Percentiles rank a stretch among this genome's conserved stretches.
These are phyloP conservation scores for Chalciporus pseudorubinellus DNA, from an alignment of 768 basidiomycete genomes.

Conservation along the genomic window DNA sequence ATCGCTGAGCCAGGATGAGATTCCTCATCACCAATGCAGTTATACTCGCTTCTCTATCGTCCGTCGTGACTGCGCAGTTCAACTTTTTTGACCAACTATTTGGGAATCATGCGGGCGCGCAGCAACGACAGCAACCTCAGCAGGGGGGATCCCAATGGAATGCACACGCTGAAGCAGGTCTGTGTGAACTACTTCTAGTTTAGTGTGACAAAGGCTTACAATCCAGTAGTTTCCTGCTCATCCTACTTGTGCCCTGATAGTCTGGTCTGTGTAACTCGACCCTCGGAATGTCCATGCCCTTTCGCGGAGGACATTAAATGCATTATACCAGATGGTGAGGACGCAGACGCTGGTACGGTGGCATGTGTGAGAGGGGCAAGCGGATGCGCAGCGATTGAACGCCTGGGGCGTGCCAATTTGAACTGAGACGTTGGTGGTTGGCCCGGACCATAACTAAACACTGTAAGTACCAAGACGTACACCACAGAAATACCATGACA, in stretches of 20 bases:
- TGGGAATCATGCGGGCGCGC: constrained; percentile 45
- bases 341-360: constrained; percentile 54
- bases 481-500: too few species aligned
- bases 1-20: constrained; percentile 12
- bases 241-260: constrained; percentile 75
- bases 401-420: constrained; percentile 30
- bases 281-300: constrained; percentile 76
- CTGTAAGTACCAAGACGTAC: too few species aligned
- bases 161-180: constrained; percentile 63
- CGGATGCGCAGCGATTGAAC: constrained; percentile 63
- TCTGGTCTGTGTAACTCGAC: constrained; percentile 54
- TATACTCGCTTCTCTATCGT: constrained; percentile 24
- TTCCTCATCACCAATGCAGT: constrained; percentile 2
- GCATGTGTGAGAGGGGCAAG: constrained; percentile 66
- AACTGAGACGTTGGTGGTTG: constrained; percentile 9
- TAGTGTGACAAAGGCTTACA: not conserved
- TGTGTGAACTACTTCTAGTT: constrained; percentile 17
- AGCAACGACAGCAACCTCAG: constrained; percentile 52
- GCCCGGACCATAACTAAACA: too few species aligned
- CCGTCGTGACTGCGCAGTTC: constrained; percentile 60
- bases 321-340: constrained; percentile 58
- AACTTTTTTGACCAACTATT: constrained; percentile 81
- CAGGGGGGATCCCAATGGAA: constrained; percentile 60
- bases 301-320: constrained; percentile 76
- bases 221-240: constrained; percentile 61